Base-by-base conservation (phyloP, 2,329 filamentous ascomycete genomes). In the Pestalotiopsis fici region DNA sequence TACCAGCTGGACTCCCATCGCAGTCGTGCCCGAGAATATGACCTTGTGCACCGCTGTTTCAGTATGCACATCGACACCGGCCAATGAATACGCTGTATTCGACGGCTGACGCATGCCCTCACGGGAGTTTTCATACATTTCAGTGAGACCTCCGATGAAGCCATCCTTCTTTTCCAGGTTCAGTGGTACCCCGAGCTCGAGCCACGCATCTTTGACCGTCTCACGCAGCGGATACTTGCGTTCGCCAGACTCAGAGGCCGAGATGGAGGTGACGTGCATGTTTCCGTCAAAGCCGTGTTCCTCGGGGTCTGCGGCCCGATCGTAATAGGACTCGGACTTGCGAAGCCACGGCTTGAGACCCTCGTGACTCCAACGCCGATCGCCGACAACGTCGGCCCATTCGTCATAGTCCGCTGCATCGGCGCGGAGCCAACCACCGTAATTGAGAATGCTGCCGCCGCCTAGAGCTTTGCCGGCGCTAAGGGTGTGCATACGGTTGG, bases 311-410 rank as follows among this genome's bases (percentile, higher is more conserved):
- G 73, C 57, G 0, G 23, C 39, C 23, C 72, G 47, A 28, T 73
- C 71, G 15, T 77, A 76, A 15, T 72, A 72, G 7, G 66, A 67
- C 68, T 84, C 83, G 0, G 77, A 70, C 67, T 81, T 83, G 47
- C 75, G 74, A 65, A 85, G 80, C 73, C 83, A 88, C 2, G 82
- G 82, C 18, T 83, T 75, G 35, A 86, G 78, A 11, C 78, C 78
- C 3, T 83, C 74, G 66, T 83, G 85, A 67, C 78, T 80, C 78
- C 85, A 88, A 2, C 72, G 71, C 11, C 70, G 61, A 50, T 73
- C 70, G 15, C 67, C 67, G 12, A 67, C 71, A 7, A 63, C 21
- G 28, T 73, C 65, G 3, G 70, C 73, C 71, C 69, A 74, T 23
- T 31, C 15, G 27, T 65, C 66, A 57, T 69, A 66, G 25, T 64